phyloP scores from a whole-genome alignment of 23 red algal genomes.

The Gracilaria caudata region DNA sequence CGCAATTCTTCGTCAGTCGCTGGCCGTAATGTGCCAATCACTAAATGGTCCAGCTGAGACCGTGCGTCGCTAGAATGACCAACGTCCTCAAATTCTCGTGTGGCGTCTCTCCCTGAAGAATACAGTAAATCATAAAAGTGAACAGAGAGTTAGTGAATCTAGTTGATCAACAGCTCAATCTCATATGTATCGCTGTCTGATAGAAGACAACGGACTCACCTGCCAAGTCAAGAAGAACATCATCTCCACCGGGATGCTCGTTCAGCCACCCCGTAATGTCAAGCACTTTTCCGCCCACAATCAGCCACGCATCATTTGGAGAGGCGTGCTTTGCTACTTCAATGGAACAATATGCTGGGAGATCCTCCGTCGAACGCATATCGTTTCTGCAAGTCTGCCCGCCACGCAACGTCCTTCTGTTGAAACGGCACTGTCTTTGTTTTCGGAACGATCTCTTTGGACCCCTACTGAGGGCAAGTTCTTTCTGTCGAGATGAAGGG shows the following conservation, averaged over 20 bases:
- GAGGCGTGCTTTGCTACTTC: conserved; percentile 86
- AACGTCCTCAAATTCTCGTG: conserved; percentile 97
- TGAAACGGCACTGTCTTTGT: not conserved
- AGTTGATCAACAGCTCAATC: not conserved
- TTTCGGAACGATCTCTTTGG: not conserved
- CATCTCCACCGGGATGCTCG: conserved; percentile 97
- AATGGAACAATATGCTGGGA: conserved; percentile 38
- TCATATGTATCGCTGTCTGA: not conserved
- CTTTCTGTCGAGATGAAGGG: not conserved
- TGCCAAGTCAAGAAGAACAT: conserved; percentile 87
- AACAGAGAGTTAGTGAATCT: not conserved
- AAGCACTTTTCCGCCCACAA: conserved; percentile 91
- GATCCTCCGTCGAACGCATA: conserved; percentile 50
- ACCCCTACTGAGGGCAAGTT: not conserved
- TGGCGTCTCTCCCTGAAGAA: conserved; percentile 79
- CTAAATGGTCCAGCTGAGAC: conserved; percentile 73
- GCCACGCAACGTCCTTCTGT: not conserved
- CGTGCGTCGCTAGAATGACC: conserved; percentile 93
- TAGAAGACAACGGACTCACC: conserved; percentile 20
- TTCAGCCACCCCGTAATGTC: conserved; percentile 84
- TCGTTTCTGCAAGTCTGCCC: not conserved
- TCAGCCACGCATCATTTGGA: conserved; percentile 81
- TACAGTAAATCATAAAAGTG: not conserved
- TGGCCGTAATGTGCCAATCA: conserved; percentile 73
- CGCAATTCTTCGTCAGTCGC: conserved; percentile 70